Evolutionary conservation across 306 rosid genomes (phyloP), one percentile per base, ranked within the genome.

Genomic region (Prunus padus): DNA sequence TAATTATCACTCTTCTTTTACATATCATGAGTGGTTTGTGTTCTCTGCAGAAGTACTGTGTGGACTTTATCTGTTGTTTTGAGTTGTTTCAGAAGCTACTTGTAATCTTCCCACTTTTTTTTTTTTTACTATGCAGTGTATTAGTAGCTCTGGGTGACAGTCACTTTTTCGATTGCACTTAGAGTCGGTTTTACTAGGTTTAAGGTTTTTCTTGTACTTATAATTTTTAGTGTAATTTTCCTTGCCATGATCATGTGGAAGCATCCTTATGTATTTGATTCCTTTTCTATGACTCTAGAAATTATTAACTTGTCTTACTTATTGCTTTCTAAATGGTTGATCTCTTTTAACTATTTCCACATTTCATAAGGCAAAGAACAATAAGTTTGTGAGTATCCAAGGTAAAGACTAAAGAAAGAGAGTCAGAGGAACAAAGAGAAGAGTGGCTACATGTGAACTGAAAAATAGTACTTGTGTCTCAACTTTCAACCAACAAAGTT

Each of bases 131-230:
- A 44, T 79, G 76, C 49, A 61, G 30, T 56, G 28, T 46, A 19
- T 49, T 44, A 82, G 72, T 62, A 57, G 37, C 71, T 54, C 76
- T 26, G 10, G 86, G 77, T 81, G 87, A 79, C 65, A 64, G 76
- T 87, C 96, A 81, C 80, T 87, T 90, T 92, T 79, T 79, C 63
- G 86, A 86, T 87, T 86, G 73, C 88, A 73, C 80, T 83, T 46
- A 18, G 77, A 67, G 72, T 76, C 79, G 78, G 79, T 79, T 74
- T 67, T 55, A 75, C 55, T 52, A 65, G 74, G 59, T 80, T 56
- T 76, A 72, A 79, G 85, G 79, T 72, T 75, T n/a, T n/a, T n/a
- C n/a, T n/a, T n/a, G n/a, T n/a, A n/a, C n/a, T 66, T 47, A 0
- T 26, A 37, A 19, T 66, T 26, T n/a, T 26, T 44, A 22, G 30